Evolutionary conservation across 1,284 basidiomycete genomes (phyloP), one percentile per base, ranked within the genome.

Genomic region (Leccinum angustisporum): DNA sequence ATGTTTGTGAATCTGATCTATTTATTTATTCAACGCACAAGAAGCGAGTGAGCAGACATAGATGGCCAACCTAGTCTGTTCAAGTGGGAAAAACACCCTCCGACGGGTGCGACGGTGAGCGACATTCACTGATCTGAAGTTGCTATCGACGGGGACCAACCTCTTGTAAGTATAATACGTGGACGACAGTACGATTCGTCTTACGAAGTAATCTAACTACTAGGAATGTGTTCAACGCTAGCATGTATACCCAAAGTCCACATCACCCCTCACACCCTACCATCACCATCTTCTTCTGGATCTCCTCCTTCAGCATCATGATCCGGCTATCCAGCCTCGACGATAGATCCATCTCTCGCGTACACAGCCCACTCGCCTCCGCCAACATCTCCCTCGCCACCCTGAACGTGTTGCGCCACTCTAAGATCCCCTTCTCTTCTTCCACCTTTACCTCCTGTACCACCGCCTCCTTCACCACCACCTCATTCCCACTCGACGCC

Each of bases 241-340:
- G 13, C 38, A 43, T 11, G 40, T 10, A 9, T 7, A n/a, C 1
- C 5, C 21, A 46, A 46, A 48, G 18, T 21, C 46, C 46, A 34
- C 13, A 40, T 34, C 36, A 73, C 1, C 56, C 63, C 8, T 54
- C 55, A 25, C 48, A 63, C 4, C 76, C 77, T 9, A 78, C 62
- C 75, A 78, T 77, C 68, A 77, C 81, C 70, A 76, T 81, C 80
- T 90, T 91, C 64, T 77, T 70, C 70, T 68, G 76, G 65, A 92
- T 86, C 82, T 91, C 88, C 69, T 90, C 86, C 67, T 79, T 78
- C 59, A 91, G 72, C 86, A 91, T 86, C 64, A 80, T 78, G 56
- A 91, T 81, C 70, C 90, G 75, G 70, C 82, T 87, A 63, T 90
- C 90, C 64, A 91, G 70, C 69, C 90, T 76, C 61, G 85, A 85